These are phyloP conservation scores for Epichloe sibirici DNA, from an alignment of 2,329 filamentous ascomycete genomes.

Conservation along the genomic window DNA sequence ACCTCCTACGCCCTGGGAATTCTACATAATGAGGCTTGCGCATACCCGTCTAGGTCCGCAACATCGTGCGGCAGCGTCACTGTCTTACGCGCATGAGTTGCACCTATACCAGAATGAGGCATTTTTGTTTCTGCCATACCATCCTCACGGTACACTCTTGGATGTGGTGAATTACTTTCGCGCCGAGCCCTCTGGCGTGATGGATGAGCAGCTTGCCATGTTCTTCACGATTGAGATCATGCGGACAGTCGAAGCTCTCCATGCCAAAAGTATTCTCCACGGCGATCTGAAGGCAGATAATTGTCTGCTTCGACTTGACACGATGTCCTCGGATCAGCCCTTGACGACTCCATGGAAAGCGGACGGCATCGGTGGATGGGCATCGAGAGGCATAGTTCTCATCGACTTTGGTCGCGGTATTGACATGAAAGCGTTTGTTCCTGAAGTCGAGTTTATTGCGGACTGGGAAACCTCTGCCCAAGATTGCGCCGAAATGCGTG, in stretches of 20 bases:
- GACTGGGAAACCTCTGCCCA: constrained; percentile 85
- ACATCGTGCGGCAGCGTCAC: constrained; percentile 60
- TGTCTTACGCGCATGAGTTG: constrained; percentile 78
- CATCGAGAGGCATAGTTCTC: constrained; percentile 63
- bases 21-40: constrained; percentile 81
- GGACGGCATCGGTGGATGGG: constrained; percentile 69
- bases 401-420: constrained; percentile 95
- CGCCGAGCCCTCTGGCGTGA: constrained; percentile 55
- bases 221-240: constrained; percentile 90
- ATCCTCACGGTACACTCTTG: constrained; percentile 83
- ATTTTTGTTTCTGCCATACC: constrained; percentile 78
- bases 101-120: constrained; percentile 85
- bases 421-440: constrained; percentile 75
- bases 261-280: constrained; percentile 68
- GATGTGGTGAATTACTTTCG: constrained; percentile 85
- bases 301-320: constrained; percentile 73
- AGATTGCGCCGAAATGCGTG: constrained; percentile 92
- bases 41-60: constrained; percentile 62
- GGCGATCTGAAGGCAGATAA: constrained; percentile 96
- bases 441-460: constrained; percentile 70
- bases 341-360: constrained; percentile 56
- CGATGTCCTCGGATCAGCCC: constrained; percentile 24
- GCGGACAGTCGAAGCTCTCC: constrained; percentile 78
- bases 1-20: constrained; percentile 85
- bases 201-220: constrained; percentile 89